Conservation (phyloP, 768 basidiomycete genomes). For the Tephrocybe sp. region DNA sequence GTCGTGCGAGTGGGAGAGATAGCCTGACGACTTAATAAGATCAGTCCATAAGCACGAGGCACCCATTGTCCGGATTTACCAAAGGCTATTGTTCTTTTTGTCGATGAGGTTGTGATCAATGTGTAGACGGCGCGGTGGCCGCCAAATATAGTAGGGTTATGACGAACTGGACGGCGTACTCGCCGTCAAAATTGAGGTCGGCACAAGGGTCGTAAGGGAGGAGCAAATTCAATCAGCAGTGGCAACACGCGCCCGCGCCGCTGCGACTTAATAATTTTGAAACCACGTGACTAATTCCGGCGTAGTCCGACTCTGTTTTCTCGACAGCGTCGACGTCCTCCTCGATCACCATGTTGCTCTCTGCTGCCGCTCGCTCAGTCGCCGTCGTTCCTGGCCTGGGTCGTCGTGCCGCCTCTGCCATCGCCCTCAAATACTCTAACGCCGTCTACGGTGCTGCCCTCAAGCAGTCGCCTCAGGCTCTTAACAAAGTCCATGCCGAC, state of each 20-base stretch:
- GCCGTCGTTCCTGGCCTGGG: slow-evolving; percentile 49
- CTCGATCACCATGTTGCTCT: slow-evolving; percentile 49
- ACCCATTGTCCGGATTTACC: slow-evolving; percentile 16
- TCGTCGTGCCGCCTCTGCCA: slow-evolving; percentile 72
- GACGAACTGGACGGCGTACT: background rate
- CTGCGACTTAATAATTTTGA: slow-evolving; percentile 1
- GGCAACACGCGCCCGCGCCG: no score
- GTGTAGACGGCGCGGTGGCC: background rate
- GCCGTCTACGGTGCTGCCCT: slow-evolving; percentile 82
- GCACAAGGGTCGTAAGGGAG: background rate
- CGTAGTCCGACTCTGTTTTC: slow-evolving; percentile 17
- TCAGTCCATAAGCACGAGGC: slow-evolving; percentile 9
- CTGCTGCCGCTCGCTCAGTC: slow-evolving; percentile 53
- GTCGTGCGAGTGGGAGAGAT: slow-evolving; percentile 16
- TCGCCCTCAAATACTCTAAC: slow-evolving; percentile 83
- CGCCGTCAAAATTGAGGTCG: background rate
- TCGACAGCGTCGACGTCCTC: slow-evolving; percentile 24
- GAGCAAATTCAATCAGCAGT: no score
- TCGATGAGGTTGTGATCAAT: slow-evolving; percentile 1
- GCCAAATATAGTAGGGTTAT: background rate
- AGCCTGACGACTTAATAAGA: slow-evolving; percentile 1
- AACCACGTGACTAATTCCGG: slow-evolving; percentile 17
- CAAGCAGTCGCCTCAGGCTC: slow-evolving; percentile 76
- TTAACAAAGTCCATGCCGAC: slow-evolving; percentile 86
- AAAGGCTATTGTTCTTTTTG: slow-evolving; percentile 16